Conservation (phyloP, 805 yeast genomes). For the Komagataella pastoris region DNA sequence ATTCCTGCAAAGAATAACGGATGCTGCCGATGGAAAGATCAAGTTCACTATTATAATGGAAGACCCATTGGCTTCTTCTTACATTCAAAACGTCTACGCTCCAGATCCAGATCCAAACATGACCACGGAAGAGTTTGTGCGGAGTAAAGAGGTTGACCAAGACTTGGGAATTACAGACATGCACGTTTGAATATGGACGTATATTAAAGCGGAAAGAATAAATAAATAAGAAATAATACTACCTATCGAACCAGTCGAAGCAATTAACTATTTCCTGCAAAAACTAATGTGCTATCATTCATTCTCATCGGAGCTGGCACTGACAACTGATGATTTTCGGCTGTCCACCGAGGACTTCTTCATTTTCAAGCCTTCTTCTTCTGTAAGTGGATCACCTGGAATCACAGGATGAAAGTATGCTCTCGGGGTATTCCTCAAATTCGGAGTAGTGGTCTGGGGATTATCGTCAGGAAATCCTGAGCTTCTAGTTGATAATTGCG, state of each 20-base stretch:
- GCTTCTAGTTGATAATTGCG: slow-evolving; percentile 1
- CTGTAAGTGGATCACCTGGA: neutral
- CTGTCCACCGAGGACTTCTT: neutral
- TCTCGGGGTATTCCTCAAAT: slow-evolving; percentile 16
- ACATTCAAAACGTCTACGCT: slow-evolving; percentile 96
- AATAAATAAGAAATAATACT: neutral
- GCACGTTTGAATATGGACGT: slow-evolving; percentile 4
- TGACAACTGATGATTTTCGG: neutral
- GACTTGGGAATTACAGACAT: slow-evolving; percentile 69
- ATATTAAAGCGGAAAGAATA: neutral
- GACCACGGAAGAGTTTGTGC: slow-evolving; percentile 80
- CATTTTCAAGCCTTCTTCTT: neutral
- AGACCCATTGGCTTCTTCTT: slow-evolving; percentile 92
- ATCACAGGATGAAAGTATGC: slow-evolving; percentile 8
- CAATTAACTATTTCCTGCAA: neutral
- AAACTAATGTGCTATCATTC: neutral
- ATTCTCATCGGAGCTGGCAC: slow-evolving; percentile 1
- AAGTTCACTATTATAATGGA: slow-evolving; percentile 81
- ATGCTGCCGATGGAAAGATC: slow-evolving; percentile 70
- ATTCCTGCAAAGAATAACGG: slow-evolving; percentile 62
- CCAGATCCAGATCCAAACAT: slow-evolving; percentile 97
- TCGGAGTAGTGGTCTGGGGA: slow-evolving; percentile 12
- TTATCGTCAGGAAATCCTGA: slow-evolving; percentile 3
- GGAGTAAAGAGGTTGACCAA: slow-evolving; percentile 84
- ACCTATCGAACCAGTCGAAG: neutral